Conservation (phyloP, 345 rosid species). For the Acer yangbiense region DNA sequence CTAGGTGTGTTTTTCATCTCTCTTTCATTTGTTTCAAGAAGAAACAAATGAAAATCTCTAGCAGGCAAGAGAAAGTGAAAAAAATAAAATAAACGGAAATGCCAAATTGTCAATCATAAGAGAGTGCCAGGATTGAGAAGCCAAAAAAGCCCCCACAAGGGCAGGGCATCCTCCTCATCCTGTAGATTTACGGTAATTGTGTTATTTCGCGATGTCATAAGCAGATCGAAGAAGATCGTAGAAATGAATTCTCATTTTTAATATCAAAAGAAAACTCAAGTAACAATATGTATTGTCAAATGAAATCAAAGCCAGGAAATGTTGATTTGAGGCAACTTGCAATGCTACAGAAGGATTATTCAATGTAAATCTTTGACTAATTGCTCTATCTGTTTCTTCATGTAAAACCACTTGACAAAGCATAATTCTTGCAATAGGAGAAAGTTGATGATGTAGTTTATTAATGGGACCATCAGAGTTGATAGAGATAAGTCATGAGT, state of each 20-base stretch:
- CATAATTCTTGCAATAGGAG: not conserved
- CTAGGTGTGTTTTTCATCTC: conserved; percentile 3
- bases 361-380: not conserved
- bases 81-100: not conserved
- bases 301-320: not conserved
- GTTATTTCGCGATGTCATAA: not conserved
- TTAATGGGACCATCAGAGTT: not conserved
- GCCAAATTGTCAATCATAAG: not conserved
- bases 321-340: not conserved
- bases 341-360: too few relatives aligned
- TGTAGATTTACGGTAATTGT: not conserved
- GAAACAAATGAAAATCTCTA: not conserved
- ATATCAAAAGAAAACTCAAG: too few relatives aligned
- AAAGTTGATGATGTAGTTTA: not conserved
- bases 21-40: not conserved
- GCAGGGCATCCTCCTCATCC: conserved; percentile 12
- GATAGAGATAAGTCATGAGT: too few relatives aligned
- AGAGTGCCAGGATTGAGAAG: conserved; percentile 11
- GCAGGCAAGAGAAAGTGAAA: not conserved
- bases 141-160: conserved; percentile 7
- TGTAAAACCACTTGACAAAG: not conserved
- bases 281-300: not conserved
- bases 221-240: not conserved
- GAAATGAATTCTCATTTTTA: not conserved
- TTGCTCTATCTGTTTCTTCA: not conserved